phyloP scores from a whole-genome alignment of 257 asterid species.

The Cruciata laevipes region DNA sequence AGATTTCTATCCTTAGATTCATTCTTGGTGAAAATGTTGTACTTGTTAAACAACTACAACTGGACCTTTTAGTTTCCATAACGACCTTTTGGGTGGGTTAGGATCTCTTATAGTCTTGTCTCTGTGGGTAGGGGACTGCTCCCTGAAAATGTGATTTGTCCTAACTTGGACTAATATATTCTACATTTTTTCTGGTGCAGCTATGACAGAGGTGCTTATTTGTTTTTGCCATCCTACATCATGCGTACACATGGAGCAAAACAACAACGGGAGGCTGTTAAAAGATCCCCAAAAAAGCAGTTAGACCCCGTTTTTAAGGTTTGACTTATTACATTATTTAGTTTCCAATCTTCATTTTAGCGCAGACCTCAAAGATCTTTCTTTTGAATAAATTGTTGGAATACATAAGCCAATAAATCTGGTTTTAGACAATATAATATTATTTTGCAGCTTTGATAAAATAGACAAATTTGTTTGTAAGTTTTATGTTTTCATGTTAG shows the following conservation, averaged over 20 bases:
- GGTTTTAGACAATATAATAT: neutral
- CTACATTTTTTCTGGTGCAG: slow-evolving; percentile 28
- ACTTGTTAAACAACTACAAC: neutral
- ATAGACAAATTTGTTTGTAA: neutral
- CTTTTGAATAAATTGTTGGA: neutral
- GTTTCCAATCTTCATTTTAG: neutral
- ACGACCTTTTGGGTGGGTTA: neutral
- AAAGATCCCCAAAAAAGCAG: slow-evolving; percentile 61
- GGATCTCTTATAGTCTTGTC: neutral
- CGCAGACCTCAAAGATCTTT: neutral
- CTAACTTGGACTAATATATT: neutral
- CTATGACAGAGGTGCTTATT: slow-evolving; percentile 82
- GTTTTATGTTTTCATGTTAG: neutral
- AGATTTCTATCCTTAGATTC: neutral
- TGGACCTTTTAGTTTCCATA: neutral
- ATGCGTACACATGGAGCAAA: slow-evolving; percentile 99
- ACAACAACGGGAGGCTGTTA: slow-evolving; percentile 80
- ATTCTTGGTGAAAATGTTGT: neutral
- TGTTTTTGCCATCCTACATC: slow-evolving; percentile 83
- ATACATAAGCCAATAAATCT: neutral
- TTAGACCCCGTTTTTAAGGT: slow-evolving; percentile 78
- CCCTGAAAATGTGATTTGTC: neutral
- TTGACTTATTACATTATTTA: slow-evolving; percentile 7
- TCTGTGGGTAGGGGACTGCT: neutral
- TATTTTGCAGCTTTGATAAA: neutral